Percentiles rank a stretch among this genome's conserved stretches.
Conservation (phyloP, 345 rosid species). For the Gossypium bickii region DNA sequence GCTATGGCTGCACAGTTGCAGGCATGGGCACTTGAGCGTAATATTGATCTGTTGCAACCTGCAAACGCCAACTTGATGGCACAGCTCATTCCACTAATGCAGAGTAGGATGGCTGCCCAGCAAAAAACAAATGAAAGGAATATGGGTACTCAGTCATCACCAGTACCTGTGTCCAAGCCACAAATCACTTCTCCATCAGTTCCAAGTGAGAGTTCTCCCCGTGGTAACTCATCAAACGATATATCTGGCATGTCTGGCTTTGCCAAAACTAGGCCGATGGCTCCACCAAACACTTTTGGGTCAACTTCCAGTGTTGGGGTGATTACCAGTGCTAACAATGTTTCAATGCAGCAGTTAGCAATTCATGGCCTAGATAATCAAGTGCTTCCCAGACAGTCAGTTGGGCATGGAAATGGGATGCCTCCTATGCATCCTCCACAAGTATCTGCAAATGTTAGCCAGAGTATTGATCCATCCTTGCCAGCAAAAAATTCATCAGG, state of each 20-base stretch:
- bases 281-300: conserved; percentile 47
- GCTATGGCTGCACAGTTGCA: conserved; percentile 81
- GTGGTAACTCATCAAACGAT: conserved; percentile 77
- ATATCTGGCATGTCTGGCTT: conserved; percentile 72
- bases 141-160: conserved; percentile 42
- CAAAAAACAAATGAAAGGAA: conserved; percentile 69
- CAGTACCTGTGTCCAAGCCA: conserved; percentile 56
- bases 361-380: conserved; percentile 65
- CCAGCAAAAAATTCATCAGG: conserved; percentile 42
- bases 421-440: conserved; percentile 68
- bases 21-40: conserved; percentile 81
- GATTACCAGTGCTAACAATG: conserved; percentile 37
- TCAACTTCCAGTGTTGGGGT: conserved; percentile 50
- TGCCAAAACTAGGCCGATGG: conserved; percentile 51
- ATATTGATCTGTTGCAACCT: conserved; percentile 85
- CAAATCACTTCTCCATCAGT: conserved; percentile 64
- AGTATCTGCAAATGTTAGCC: conserved; percentile 47
- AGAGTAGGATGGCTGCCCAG: conserved; percentile 78
- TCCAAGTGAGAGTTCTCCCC: conserved; percentile 70
- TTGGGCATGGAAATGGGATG: conserved; percentile 57
- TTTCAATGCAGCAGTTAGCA: conserved; percentile 53
- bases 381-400: conserved; percentile 48
- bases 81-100: conserved; percentile 76
- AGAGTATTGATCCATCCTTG: conserved; percentile 49
- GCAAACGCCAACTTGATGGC: conserved; percentile 80